Conservation (phyloP, 202 grass and related monocot genomes). For the Brachypodium distachyon region DNA sequence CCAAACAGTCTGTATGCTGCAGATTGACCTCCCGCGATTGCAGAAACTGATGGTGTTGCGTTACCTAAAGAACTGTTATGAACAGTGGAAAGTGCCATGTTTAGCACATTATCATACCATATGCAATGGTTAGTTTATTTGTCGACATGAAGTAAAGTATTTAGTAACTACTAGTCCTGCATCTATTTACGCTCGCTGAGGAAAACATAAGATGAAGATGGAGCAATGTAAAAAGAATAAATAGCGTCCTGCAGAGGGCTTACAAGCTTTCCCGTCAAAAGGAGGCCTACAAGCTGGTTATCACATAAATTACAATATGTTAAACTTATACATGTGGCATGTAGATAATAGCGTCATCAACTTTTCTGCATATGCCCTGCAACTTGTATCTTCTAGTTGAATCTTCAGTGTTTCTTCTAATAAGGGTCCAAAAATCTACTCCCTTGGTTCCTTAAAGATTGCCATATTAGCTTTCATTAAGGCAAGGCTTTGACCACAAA, state of each 20-base stretch:
- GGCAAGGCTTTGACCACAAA: no score
- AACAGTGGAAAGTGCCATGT: constrained; percentile 6
- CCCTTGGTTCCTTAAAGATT: no score
- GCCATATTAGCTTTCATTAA: no score
- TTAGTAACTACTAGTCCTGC: neutral
- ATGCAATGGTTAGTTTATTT: neutral
- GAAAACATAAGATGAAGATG: neutral
- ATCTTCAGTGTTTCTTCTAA: neutral
- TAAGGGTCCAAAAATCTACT: neutral
- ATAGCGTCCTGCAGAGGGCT: neutral
- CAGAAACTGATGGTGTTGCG: constrained; percentile 50
- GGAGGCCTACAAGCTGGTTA: no score
- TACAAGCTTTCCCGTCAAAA: no score
- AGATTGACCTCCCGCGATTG: constrained; percentile 60
- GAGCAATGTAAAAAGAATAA: neutral
- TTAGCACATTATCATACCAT: constrained; percentile 5
- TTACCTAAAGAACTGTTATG: constrained; percentile 56
- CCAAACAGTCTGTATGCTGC: constrained; percentile 79
- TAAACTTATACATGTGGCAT: neutral
- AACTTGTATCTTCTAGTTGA: neutral
- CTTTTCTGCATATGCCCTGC: neutral
- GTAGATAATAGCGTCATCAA: neutral
- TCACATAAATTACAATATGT: neutral
- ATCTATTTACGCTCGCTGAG: neutral
- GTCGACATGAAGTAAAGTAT: neutral